Evolutionary conservation across 257 asterid species (phyloP).

Genomic region (Solanum chiquidenum): DNA sequence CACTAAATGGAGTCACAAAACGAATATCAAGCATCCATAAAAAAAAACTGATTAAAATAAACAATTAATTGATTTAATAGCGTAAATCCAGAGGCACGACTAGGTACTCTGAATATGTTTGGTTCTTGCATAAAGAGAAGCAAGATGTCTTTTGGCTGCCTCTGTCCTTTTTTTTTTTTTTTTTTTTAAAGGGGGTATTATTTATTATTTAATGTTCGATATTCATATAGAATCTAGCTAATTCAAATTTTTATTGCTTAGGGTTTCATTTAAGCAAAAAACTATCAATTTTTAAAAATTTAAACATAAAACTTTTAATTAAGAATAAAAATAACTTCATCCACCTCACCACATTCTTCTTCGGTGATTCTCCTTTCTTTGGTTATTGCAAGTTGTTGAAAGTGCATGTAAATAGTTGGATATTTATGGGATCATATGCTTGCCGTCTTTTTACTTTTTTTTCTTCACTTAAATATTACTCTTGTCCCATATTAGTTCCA

Average conservation of each 20-base stretch:
- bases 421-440: not conserved
- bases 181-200: rapidly evolving
- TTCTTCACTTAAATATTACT: not conserved
- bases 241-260: not conserved
- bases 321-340: rapidly evolving
- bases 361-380: not conserved
- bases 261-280: too few relatives aligned
- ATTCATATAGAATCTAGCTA: rapidly evolving
- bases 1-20: too few relatives aligned
- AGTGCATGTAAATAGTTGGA: not conserved
- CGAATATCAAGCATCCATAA: too few relatives aligned
- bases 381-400: not conserved
- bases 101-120: not conserved
- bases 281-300: too few relatives aligned
- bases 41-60: too few relatives aligned
- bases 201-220: too few relatives aligned
- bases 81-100: not conserved
- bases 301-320: too few relatives aligned
- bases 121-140: not conserved
- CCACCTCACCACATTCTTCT: not conserved
- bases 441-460: not conserved
- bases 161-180: not conserved
- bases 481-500: rapidly evolving
- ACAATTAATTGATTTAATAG: not conserved
- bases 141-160: not conserved